These are phyloP conservation scores for Fusarium continuum DNA, from an alignment of 2,329 filamentous ascomycete genomes.

Conservation along the genomic window DNA sequence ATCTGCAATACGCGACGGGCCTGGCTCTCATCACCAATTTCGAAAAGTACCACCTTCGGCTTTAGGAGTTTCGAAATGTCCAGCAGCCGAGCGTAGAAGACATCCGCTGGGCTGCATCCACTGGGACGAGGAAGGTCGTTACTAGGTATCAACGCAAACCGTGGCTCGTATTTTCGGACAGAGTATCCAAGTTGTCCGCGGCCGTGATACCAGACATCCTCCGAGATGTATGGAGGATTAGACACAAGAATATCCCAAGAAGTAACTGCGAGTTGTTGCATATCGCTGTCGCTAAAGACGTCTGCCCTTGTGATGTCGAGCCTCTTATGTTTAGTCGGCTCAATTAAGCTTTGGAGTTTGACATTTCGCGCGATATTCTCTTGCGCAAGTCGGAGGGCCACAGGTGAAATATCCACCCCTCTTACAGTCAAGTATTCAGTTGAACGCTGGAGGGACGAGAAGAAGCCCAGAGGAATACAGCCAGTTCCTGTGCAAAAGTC, in stretches of 20 bases:
- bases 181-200: constrained; percentile 68
- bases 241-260: constrained; percentile 76
- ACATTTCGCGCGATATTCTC: constrained; percentile 68
- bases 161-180: constrained; percentile 84
- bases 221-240: constrained; percentile 92
- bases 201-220: constrained; percentile 52
- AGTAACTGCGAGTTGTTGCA: constrained; percentile 38
- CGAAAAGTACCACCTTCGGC: constrained; percentile 70
- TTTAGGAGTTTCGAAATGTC: constrained; percentile 59
- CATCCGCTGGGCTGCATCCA: constrained; percentile 54
- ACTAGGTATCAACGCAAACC: constrained; percentile 74
- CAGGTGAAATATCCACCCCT: constrained; percentile 77
- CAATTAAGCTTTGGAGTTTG: constrained; percentile 37
- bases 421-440: constrained; percentile 59
- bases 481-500: constrained; percentile 93
- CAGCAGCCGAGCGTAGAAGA: constrained; percentile 75
- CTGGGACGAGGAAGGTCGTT: constrained; percentile 42
- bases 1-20: constrained; percentile 68
- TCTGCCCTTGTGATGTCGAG: constrained; percentile 60
- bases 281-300: constrained; percentile 57
- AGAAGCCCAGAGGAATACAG: constrained; percentile 84
- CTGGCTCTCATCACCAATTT: constrained; percentile 76
- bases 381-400: constrained; percentile 71
- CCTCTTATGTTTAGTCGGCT: constrained; percentile 27
- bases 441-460: constrained; percentile 63